Evolutionary conservation across 257 asterid genomes (phyloP).

Genomic region (Echium plantagineum): DNA sequence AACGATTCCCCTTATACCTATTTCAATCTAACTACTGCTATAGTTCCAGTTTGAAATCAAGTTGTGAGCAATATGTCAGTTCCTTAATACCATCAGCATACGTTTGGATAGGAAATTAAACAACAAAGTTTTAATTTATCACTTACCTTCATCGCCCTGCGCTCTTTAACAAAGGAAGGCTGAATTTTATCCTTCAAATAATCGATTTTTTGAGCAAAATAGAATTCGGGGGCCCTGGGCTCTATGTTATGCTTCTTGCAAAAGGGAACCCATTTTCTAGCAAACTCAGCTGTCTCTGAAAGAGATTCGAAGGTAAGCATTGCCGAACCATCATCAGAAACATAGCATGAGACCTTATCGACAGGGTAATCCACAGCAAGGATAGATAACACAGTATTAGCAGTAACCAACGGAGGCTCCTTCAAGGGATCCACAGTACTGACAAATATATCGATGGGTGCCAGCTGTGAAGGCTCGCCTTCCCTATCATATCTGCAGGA

Average conservation of each 20-base stretch:
- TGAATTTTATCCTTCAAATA: conserved; percentile 29
- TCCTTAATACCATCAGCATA: conserved; percentile 27
- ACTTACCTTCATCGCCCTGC: conserved; percentile 64
- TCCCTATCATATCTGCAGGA: conserved; percentile 46
- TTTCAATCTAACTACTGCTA: too few relatives aligned
- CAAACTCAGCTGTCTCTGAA: conserved; percentile 67
- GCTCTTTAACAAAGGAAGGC: conserved; percentile 67
- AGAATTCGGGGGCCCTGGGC: conserved; percentile 69
- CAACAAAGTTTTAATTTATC: too few relatives aligned
- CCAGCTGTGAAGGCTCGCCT: conserved; percentile 63
- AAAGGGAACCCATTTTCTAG: conserved; percentile 67
- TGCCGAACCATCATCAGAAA: conserved; percentile 71
- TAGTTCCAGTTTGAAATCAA: too few relatives aligned
- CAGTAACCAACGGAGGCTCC: conserved; percentile 65
- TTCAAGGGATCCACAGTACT: conserved; percentile 78
- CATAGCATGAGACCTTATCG: conserved; percentile 60
- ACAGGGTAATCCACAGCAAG: conserved; percentile 65
- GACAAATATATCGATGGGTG: conserved; percentile 54
- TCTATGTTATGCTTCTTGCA: conserved; percentile 56
- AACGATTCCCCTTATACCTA: too few relatives aligned
- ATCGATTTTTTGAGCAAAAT: conserved; percentile 47
- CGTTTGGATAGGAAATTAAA: background rate
- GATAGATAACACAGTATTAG: conserved; percentile 60
- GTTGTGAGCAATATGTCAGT: too few relatives aligned
- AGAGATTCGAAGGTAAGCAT: conserved; percentile 63